These are phyloP conservation scores for Coprinellus micaceus DNA, from an alignment of 768 basidiomycete species.

Conservation along the genomic window DNA sequence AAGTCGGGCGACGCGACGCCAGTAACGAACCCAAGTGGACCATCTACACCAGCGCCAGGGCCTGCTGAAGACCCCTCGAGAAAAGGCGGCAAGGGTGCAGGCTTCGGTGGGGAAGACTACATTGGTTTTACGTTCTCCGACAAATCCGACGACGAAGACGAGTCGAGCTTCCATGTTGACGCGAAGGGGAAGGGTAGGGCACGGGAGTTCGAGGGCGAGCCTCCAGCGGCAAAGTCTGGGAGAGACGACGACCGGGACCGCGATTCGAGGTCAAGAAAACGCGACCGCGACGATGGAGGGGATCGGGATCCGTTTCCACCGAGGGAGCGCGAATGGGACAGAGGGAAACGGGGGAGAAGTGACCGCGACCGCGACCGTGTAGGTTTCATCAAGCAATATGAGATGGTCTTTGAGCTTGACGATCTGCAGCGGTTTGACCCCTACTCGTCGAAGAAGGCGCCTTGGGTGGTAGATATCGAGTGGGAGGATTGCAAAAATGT, in stretches of 20 bases:
- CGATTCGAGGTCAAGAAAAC: background rate
- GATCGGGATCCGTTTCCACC: background rate
- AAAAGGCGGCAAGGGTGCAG: background rate
- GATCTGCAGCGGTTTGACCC: conserved; percentile 51
- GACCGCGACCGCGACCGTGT: conserved; percentile 20
- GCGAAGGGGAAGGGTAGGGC: conserved; percentile 5
- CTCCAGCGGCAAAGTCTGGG: background rate
- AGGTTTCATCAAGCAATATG: conserved; percentile 19
- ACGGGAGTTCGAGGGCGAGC: background rate
- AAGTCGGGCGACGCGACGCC: background rate
- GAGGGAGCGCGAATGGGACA: conserved; percentile 38
- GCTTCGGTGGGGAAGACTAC: conserved; percentile 1
- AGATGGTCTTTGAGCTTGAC: conserved; percentile 33
- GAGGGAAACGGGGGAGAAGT: conserved; percentile 24
- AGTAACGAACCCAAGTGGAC: background rate
- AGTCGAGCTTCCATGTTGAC: background rate
- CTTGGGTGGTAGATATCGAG: conserved; percentile 70
- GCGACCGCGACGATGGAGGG: background rate
- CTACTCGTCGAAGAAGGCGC: conserved; percentile 47
- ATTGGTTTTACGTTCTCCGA: conserved; percentile 2
- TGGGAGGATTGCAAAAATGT: conserved; percentile 75
- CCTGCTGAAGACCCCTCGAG: background rate
- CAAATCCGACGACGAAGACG: background rate
- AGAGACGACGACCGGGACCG: background rate
- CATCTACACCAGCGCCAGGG: background rate